phyloP scores from a whole-genome alignment of 192 early-diverging fungal species.

The Piromyces finnis region DNA sequence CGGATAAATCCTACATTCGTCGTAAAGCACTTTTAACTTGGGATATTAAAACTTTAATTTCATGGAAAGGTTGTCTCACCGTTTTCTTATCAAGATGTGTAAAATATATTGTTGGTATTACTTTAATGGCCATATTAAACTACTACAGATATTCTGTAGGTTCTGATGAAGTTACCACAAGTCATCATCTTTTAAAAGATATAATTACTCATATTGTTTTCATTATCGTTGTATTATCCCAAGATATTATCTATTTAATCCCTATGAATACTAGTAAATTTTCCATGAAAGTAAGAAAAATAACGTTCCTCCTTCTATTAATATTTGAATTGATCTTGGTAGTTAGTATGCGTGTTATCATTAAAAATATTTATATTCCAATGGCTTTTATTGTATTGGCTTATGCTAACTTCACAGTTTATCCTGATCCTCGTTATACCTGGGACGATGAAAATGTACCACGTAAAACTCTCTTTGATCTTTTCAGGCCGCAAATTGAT shows the following conservation, averaged over 20 bases:
- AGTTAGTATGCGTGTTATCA: neutral
- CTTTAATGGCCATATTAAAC: neutral
- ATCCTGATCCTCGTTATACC: neutral
- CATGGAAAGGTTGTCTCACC: neutral
- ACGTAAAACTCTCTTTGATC: neutral
- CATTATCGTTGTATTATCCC: neutral
- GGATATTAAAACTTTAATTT: neutral
- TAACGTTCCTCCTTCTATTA: neutral
- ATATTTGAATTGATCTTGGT: neutral
- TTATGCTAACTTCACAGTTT: neutral
- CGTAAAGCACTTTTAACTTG: neutral
- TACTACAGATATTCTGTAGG: neutral
- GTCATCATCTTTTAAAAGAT: neutral
- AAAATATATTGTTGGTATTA: neutral
- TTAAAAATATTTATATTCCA: neutral
- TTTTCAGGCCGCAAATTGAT: neutral
- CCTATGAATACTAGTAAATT: neutral
- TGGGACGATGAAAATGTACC: neutral
- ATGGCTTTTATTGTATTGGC: neutral
- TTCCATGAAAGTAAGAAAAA: neutral
- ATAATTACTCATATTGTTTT: neutral
- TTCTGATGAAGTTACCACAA: neutral
- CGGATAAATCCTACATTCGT: neutral
- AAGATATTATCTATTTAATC: neutral
- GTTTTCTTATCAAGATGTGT: neutral